A percentile compares a stretch with the other conserved stretches of the same genome.
These are phyloP conservation scores for Colletotrichum liriopes DNA, from an alignment of 2,329 filamentous ascomycete genomes.

Conservation along the genomic window DNA sequence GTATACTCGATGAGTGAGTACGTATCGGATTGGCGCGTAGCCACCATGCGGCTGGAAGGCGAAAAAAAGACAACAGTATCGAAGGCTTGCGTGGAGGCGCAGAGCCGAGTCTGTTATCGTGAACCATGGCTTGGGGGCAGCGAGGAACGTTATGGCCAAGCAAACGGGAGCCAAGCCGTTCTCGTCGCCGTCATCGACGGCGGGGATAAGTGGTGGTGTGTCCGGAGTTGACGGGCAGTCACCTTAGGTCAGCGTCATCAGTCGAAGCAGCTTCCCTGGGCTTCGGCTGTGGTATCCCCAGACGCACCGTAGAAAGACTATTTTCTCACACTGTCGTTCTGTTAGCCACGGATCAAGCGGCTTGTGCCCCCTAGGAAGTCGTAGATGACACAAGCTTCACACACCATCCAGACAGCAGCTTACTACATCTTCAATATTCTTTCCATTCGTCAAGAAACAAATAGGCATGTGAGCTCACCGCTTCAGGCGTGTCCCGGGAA, in stretches of 20 bases:
- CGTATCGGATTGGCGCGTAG: background rate
- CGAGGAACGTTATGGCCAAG: slow-evolving; percentile 1
- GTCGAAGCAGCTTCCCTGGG: slow-evolving; percentile 23
- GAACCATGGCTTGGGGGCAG: background rate
- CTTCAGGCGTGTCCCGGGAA: background rate
- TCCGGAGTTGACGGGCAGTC: slow-evolving; percentile 36
- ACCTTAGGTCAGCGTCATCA: slow-evolving; percentile 41
- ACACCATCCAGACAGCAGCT: background rate
- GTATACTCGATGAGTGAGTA: background rate
- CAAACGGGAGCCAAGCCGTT: slow-evolving; percentile 24
- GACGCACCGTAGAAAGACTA: slow-evolving; percentile 36
- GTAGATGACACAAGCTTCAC: background rate
- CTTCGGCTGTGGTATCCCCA: slow-evolving; percentile 22
- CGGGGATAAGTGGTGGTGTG: slow-evolving; percentile 30
- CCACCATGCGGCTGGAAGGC: background rate
- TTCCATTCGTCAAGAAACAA: background rate
- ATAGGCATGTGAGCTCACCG: background rate
- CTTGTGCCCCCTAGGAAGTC: background rate
- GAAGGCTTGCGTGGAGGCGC: slow-evolving; percentile 9
- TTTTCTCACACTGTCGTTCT: slow-evolving; percentile 27
- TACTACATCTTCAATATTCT: background rate
- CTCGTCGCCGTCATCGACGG: slow-evolving; percentile 35
- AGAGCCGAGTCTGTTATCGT: background rate
- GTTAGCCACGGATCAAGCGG: slow-evolving; percentile 38
- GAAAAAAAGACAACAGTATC: background rate